These are phyloP conservation scores for Scheffersomyces segobiensis DNA, from an alignment of 1,139 yeast species.

Conservation along the genomic window DNA sequence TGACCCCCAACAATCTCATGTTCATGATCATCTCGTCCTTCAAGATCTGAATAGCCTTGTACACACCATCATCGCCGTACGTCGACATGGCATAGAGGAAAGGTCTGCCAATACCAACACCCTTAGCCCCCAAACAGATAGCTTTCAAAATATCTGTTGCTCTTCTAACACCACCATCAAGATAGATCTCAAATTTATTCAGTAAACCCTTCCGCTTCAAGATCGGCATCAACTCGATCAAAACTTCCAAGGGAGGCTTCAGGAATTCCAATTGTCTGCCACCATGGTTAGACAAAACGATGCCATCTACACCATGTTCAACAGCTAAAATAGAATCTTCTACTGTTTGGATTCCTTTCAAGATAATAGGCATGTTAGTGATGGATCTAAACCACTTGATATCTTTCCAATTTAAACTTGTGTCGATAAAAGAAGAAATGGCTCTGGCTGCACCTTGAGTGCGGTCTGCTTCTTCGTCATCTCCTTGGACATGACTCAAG, in stretches of 20 bases:
- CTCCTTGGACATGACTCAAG: slow-evolving; percentile 56
- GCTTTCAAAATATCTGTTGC: slow-evolving; percentile 70
- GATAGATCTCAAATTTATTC: slow-evolving; percentile 51
- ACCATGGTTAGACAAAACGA: slow-evolving; percentile 71
- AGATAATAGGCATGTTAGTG: slow-evolving; percentile 64
- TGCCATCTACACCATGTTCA: slow-evolving; percentile 62
- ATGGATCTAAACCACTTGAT: slow-evolving; percentile 55
- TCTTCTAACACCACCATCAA: slow-evolving; percentile 72
- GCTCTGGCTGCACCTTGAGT: slow-evolving; percentile 89
- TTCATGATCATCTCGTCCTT: slow-evolving; percentile 83
- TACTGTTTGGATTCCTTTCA: slow-evolving; percentile 71
- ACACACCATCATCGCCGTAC: slow-evolving; percentile 79
- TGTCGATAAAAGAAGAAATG: slow-evolving; percentile 74
- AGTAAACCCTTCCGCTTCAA: slow-evolving; percentile 46
- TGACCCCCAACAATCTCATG: slow-evolving; percentile 85
- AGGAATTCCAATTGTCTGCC: slow-evolving; percentile 73
- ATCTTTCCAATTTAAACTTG: slow-evolving; percentile 65
- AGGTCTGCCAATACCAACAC: slow-evolving; percentile 75
- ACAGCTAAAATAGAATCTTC: slow-evolving; percentile 69
- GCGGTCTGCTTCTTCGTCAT: slow-evolving; percentile 63
- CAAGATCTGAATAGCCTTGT: slow-evolving; percentile 71
- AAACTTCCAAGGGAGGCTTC: slow-evolving; percentile 65
- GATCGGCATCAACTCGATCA: slow-evolving; percentile 62
- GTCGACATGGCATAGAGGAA: slow-evolving; percentile 70
- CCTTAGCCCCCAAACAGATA: slow-evolving; percentile 66